Base-by-base conservation (phyloP, 2,329 filamentous ascomycete genomes). In the Fusarium stilboides region DNA sequence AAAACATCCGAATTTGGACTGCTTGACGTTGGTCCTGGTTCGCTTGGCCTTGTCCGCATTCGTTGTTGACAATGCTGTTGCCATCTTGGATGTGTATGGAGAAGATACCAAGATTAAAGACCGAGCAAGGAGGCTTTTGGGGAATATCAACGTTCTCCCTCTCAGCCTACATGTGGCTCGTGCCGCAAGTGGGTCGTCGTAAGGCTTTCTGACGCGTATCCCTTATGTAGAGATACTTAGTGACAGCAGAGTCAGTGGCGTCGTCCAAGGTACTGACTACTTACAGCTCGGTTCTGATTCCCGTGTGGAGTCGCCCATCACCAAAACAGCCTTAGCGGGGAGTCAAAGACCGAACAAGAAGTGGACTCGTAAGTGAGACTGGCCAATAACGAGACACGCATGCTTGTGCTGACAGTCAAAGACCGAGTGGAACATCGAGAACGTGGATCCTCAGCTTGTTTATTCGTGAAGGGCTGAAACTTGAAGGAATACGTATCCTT, bases 1-100 rank as follows among this genome's bases (percentile, higher is more conserved):
- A 19, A 71, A 67, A 19, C 70, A 72, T 12, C 70, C 70, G 33
- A 50, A 62, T n/a, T 71, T 72, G 3, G 70, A 73, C 49, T 72
- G 70, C 17, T 53, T 72, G 3, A 72, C 70, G 26, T 72, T 72
- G 4, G 70, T 71, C 53, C 70, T 71, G 2, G 70, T 73, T 8
- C 70, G 54, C 20, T 69, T 72, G 0, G 40, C 1, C 5, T 56
- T 64, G 36, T 14, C 42, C 2, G 20, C 5, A 9, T 33, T 26
- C 13, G 1, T 7, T 1, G 50, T 3, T 4, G 54, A n/a, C 6
- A 10, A 13, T 31, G 10, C 13, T 31, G 45, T 28, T 36, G 26
- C 8, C 64, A 65, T 70, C 9, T 5, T 47, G n/a, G 9, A 24
- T 15, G 6, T 34, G 4, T 8, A 24, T 13, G 15, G 19, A 10